Percentiles rank a stretch among this genome's conserved stretches.
Conservation (phyloP, 768 basidiomycete genomes). For the Mycena albidolilacea region DNA sequence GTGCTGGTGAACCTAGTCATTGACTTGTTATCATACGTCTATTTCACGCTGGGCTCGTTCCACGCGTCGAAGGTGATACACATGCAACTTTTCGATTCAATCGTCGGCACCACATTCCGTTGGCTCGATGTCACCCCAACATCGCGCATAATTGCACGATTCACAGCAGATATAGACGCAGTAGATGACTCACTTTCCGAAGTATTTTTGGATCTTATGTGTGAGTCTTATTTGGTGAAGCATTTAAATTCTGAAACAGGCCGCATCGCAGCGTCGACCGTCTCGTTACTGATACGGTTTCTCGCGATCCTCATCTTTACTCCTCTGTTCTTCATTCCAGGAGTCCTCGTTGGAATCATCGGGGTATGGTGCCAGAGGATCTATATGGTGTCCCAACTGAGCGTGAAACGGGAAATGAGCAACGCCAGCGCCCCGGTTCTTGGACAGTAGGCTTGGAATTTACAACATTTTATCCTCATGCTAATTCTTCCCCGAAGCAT, state of each 20-base stretch:
- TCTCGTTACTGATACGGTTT: slow-evolving; percentile 59
- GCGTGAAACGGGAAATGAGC: slow-evolving; percentile 64
- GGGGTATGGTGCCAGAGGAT: slow-evolving; percentile 61
- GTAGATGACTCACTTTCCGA: slow-evolving; percentile 64
- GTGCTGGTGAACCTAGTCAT: slow-evolving; percentile 47
- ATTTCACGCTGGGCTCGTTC: slow-evolving; percentile 65
- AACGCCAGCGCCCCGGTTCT: slow-evolving; percentile 55
- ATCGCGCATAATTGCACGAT: slow-evolving; percentile 73
- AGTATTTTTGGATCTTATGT: slow-evolving; percentile 39
- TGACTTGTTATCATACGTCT: slow-evolving; percentile 51
- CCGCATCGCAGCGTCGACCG: slow-evolving; percentile 16
- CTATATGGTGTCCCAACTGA: slow-evolving; percentile 62
- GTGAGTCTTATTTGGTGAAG: slow-evolving; percentile 45
- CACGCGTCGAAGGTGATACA: slow-evolving; percentile 72
- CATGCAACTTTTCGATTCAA: slow-evolving; percentile 61
- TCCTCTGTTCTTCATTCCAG: slow-evolving; percentile 63
- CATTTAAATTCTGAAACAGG: neutral
- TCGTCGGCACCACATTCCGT: slow-evolving; percentile 71
- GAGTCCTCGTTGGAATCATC: slow-evolving; percentile 55
- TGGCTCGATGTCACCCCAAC: slow-evolving; percentile 65
- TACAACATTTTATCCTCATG: neutral
- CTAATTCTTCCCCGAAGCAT: slow-evolving; percentile 46
- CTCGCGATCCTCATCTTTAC: slow-evolving; percentile 60
- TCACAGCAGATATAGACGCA: slow-evolving; percentile 74
- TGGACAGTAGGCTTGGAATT: slow-evolving; percentile 54